A percentile compares a stretch with the other conserved stretches of the same genome.
These are phyloP conservation scores for Exophiala xenobiotica DNA, from an alignment of 2,329 filamentous ascomycete species.

Conservation along the genomic window DNA sequence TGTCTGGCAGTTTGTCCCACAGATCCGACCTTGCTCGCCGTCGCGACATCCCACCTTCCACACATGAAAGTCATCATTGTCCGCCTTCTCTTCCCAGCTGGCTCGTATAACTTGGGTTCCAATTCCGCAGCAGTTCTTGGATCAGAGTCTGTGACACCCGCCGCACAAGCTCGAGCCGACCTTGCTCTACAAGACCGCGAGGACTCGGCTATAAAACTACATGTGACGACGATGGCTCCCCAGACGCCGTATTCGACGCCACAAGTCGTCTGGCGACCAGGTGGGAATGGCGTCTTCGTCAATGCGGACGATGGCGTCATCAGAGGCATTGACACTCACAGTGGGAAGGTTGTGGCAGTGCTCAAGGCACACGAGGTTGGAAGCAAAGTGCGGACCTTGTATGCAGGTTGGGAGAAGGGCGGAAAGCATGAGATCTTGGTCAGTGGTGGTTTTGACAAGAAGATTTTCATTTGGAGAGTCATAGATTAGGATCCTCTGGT, in stretches of 20 bases:
- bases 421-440: constrained; percentile 47
- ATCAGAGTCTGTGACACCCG: constrained; percentile 9
- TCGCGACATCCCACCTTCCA: constrained; percentile 61
- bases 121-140: constrained; percentile 1
- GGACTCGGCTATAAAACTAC: constrained; percentile 59
- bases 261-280: constrained; percentile 60
- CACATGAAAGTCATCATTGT: constrained; percentile 64
- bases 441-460: constrained; percentile 65
- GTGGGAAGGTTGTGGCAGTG: constrained; percentile 55
- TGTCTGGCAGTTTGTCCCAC: constrained; percentile 56
- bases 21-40: constrained; percentile 55
- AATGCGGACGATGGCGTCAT: constrained; percentile 65
- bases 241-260: constrained; percentile 65
- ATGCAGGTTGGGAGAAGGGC: constrained; percentile 49
- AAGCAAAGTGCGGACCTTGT: constrained; percentile 59
- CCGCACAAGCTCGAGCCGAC: constrained; percentile 26
- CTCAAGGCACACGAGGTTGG: constrained; percentile 57
- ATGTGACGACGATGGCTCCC: constrained; percentile 60
- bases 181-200: constrained; percentile 53
- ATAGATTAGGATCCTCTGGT: too few species aligned
- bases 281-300: constrained; percentile 62
- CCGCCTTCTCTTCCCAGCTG: constrained; percentile 53
- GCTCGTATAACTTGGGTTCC: constrained; percentile 13
- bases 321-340: constrained; percentile 58
- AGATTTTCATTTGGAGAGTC: constrained; percentile 55